These are phyloP conservation scores for Suillus sp. DNA, from an alignment of 768 basidiomycete genomes.

Conservation along the genomic window DNA sequence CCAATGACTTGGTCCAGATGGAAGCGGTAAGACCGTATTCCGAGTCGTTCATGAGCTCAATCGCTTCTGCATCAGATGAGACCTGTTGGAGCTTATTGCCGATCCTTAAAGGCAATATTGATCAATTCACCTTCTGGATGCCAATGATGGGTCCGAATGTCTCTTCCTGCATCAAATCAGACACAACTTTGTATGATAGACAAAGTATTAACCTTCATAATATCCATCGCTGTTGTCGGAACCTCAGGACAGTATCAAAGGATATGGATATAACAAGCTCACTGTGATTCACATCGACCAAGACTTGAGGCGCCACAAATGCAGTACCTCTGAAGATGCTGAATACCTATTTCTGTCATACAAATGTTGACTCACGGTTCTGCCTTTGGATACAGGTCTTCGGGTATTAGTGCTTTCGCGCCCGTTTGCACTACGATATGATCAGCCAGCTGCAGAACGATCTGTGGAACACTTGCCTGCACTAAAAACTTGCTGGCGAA, in stretches of 20 bases:
- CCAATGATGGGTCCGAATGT: conserved; percentile 94
- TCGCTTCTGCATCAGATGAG: conserved; percentile 82
- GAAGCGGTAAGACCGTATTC: conserved; percentile 93
- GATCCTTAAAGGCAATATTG: not conserved
- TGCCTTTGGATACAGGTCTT: conserved; percentile 65
- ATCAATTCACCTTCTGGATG: conserved; percentile 74
- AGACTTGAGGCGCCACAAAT: conserved; percentile 89
- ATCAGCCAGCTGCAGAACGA: not conserved
- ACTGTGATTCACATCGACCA: conserved; percentile 90
- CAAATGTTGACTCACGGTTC: conserved; percentile 50
- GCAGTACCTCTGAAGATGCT: conserved; percentile 62
- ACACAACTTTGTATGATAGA: conserved; percentile 2
- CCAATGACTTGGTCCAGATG: conserved; percentile 87
- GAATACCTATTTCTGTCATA: conserved; percentile 10
- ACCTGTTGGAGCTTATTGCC: conserved; percentile 46
- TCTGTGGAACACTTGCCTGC: conserved; percentile 58
- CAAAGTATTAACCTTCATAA: conserved; percentile 71
- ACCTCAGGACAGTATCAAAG: conserved; percentile 13
- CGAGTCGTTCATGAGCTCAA: conserved; percentile 94
- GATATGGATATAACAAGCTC: conserved; percentile 34
- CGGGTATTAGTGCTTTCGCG: conserved; percentile 74
- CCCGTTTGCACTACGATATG: conserved; percentile 63
- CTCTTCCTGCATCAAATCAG: conserved; percentile 56
- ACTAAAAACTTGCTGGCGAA: conserved; percentile 83
- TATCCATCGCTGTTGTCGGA: conserved; percentile 69